Conservation (phyloP, 1,139 yeast species). For the Pneumocystis murina region DNA sequence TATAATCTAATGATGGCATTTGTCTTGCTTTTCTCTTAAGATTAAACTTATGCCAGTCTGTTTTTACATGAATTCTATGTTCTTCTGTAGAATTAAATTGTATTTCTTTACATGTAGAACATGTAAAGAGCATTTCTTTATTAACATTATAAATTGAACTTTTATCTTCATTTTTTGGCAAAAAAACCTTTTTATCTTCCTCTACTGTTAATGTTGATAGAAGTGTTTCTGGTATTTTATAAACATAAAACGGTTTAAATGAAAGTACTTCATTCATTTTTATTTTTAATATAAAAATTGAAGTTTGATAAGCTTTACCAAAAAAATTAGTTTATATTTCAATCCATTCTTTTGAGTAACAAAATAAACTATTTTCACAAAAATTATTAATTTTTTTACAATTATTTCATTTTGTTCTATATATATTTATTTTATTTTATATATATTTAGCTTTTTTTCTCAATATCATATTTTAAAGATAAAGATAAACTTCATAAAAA, state of each 20-base stretch:
- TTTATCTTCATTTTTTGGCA: background rate
- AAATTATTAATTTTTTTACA: too few relatives aligned
- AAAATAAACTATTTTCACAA: too few relatives aligned
- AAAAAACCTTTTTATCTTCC: background rate
- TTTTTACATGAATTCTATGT: constrained; percentile 39
- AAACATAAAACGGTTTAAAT: background rate
- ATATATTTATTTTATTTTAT: too few relatives aligned
- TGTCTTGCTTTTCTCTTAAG: constrained; percentile 38
- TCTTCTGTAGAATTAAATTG: constrained; percentile 17
- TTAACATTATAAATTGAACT: background rate
- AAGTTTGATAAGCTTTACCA: background rate
- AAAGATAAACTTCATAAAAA: too few relatives aligned
- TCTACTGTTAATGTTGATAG: background rate
- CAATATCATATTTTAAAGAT: too few relatives aligned
- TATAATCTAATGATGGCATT: constrained; percentile 37
- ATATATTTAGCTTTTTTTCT: too few relatives aligned
- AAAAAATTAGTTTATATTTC: background rate
- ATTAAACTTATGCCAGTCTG: constrained; percentile 49
- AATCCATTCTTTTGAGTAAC: background rate
- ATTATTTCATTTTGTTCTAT: too few relatives aligned
- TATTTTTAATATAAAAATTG: background rate
- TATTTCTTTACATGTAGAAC: background rate
- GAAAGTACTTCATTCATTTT: background rate
- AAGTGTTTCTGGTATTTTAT: background rate
- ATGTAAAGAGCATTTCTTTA: background rate